A percentile compares a stretch with the other conserved stretches of the same genome.
phyloP scores from a whole-genome alignment of 768 basidiomycete genomes.

The Pulveroboletus sp. region DNA sequence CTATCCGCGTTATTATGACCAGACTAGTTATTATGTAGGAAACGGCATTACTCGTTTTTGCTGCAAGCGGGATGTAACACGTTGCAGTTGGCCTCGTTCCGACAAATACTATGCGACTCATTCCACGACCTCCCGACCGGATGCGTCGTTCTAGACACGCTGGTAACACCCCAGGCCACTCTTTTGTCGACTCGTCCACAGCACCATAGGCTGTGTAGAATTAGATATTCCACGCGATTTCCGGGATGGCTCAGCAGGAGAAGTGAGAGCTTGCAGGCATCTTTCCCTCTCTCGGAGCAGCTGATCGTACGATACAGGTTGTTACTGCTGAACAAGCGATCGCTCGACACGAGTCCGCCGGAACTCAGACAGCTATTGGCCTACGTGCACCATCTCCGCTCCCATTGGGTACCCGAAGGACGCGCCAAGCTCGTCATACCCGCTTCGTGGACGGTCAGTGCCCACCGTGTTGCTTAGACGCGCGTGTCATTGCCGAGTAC shows the following conservation, averaged over 20 bases:
- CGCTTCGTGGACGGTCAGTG: conserved; percentile 25
- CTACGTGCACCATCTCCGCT: conserved; percentile 23
- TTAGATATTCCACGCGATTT: conserved; percentile 4
- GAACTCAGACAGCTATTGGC: conserved; percentile 17
- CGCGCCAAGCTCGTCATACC: conserved; percentile 19
- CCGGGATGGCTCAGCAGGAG: background rate
- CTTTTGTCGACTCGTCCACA: no score
- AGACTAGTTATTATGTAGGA: conserved; percentile 9
- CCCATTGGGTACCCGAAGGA: conserved; percentile 18
- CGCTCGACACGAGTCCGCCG: conserved; percentile 12
- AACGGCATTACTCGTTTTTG: background rate
- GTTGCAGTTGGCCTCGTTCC: background rate
- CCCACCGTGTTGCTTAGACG: background rate
- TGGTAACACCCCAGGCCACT: no score
- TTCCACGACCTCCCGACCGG: background rate
- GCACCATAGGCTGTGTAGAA: no score
- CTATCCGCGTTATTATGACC: background rate
- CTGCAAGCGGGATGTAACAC: conserved; percentile 13
- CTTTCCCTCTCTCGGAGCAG: background rate
- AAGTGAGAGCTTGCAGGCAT: conserved; percentile 3
- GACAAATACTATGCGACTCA: background rate
- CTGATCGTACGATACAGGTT: conserved; percentile 7
- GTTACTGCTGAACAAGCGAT: conserved; percentile 5
- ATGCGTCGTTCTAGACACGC: no score
- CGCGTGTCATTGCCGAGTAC: background rate